Conservation (phyloP, 768 basidiomycete species). For the Exsudoporus frostii region DNA sequence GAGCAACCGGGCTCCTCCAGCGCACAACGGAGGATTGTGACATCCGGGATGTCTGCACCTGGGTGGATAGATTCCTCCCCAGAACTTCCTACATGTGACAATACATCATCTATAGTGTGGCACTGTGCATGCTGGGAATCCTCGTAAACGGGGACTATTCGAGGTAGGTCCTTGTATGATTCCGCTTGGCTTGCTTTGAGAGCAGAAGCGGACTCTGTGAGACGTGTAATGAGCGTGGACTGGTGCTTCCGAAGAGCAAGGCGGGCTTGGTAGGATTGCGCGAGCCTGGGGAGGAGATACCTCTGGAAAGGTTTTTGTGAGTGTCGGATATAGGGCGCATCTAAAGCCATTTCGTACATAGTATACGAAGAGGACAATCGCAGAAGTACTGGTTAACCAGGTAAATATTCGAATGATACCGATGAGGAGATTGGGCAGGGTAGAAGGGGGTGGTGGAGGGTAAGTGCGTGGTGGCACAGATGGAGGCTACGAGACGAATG, state of each 20-base stretch:
- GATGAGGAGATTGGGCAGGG: constrained; percentile 61
- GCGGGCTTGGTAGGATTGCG: constrained; percentile 57
- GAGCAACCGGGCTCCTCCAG: constrained; percentile 46
- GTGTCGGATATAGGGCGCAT: not conserved
- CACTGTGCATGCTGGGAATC: constrained; percentile 41
- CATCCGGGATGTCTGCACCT: constrained; percentile 38
- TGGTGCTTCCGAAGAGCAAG: constrained; percentile 61
- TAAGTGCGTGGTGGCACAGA: constrained; percentile 69
- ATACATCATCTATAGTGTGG: constrained; percentile 42
- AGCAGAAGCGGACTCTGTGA: constrained; percentile 53
- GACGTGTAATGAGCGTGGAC: constrained; percentile 47
- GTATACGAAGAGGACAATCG: constrained; percentile 57
- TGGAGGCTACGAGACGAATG: constrained; percentile 35
- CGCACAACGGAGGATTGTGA: constrained; percentile 63
- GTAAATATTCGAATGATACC: constrained; percentile 56
- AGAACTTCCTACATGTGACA: constrained; percentile 12
- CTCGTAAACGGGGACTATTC: constrained; percentile 50
- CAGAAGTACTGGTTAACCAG: constrained; percentile 67
- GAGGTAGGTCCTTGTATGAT: constrained; percentile 56
- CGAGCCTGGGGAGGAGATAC: constrained; percentile 65
- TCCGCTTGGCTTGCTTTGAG: constrained; percentile 56
- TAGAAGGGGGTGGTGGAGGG: constrained; percentile 66
- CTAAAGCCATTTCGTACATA: constrained; percentile 45
- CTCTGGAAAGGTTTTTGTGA: constrained; percentile 42
- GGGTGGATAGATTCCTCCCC: constrained; percentile 14